phyloP scores from a whole-genome alignment of 208 protist species.

The Trypanosoma caninum region DNA sequence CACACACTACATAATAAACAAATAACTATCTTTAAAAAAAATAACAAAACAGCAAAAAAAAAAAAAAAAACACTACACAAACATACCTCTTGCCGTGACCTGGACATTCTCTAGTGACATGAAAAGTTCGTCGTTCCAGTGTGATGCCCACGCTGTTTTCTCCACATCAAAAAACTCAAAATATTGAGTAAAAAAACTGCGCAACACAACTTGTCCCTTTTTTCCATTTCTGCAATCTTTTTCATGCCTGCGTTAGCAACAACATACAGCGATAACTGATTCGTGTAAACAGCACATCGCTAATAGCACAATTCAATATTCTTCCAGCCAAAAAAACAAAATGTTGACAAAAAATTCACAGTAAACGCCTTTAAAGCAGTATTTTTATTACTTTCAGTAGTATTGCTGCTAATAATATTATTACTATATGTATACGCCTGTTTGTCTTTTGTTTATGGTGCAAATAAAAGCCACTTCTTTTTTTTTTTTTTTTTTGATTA shows the following conservation, averaged over 20 bases:
- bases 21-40: not conserved
- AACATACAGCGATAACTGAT: not conserved
- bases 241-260: too few relatives aligned
- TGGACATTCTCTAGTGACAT: not conserved
- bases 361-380: not conserved
- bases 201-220: not conserved
- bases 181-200: constrained; percentile 13
- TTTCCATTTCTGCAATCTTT: not conserved
- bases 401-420: too few relatives aligned
- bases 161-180: constrained; percentile 7
- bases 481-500: too few relatives aligned
- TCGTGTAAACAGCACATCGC: constrained; percentile 1
- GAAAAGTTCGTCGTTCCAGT: constrained; percentile 13
- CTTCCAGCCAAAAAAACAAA: not conserved
- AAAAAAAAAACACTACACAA: not conserved
- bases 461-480: too few relatives aligned
- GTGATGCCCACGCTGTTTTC: not conserved
- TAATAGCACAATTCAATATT: not conserved
- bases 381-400: not conserved
- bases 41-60: not conserved
- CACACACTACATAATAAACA: not conserved
- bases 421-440: too few relatives aligned
- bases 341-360: not conserved
- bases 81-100: not conserved
- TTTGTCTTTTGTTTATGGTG: too few relatives aligned